These are phyloP conservation scores for Gloeophyllum trabeum DNA, from an alignment of 768 basidiomycete species.

Conservation along the genomic window DNA sequence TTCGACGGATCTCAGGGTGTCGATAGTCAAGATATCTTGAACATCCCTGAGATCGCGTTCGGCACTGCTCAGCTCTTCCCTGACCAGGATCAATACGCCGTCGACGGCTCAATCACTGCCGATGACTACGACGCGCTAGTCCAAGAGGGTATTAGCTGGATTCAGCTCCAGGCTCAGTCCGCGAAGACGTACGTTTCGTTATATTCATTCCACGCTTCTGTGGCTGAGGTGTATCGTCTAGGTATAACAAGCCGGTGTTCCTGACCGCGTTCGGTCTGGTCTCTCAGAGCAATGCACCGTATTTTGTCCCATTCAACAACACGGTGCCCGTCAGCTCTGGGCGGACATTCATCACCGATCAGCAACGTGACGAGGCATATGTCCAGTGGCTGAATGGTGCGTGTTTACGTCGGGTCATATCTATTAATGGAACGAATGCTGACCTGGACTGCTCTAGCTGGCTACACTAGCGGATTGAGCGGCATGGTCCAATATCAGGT, in stretches of 20 bases:
- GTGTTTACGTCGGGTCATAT: slow-evolving; percentile 30
- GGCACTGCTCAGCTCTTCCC: slow-evolving; percentile 57
- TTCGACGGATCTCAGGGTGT: slow-evolving; percentile 58
- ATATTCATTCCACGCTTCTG: neutral
- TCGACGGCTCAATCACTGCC: neutral
- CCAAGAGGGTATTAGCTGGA: neutral
- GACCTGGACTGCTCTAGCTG: neutral
- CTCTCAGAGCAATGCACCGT: slow-evolving; percentile 36
- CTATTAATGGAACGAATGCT: neutral
- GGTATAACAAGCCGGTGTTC: slow-evolving; percentile 42
- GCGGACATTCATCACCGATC: neutral
- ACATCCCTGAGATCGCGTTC: slow-evolving; percentile 45
- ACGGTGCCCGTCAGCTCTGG: slow-evolving; percentile 10
- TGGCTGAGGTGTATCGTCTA: slow-evolving; percentile 16
- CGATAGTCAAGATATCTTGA: slow-evolving; percentile 54
- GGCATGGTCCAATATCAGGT: neutral
- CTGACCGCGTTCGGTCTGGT: slow-evolving; percentile 55
- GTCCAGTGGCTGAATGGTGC: slow-evolving; percentile 41
- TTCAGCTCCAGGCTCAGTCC: neutral
- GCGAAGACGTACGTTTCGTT: neutral
- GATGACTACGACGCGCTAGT: neutral
- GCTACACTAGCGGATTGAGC: neutral
- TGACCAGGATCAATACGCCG: slow-evolving; percentile 47
- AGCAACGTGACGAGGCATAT: slow-evolving; percentile 19
- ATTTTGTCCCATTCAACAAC: slow-evolving; percentile 54